Percentiles rank a stretch among this genome's conserved stretches.
Conservation (phyloP, 441 rosid species). For the Pelargonium fulgidum region DNA sequence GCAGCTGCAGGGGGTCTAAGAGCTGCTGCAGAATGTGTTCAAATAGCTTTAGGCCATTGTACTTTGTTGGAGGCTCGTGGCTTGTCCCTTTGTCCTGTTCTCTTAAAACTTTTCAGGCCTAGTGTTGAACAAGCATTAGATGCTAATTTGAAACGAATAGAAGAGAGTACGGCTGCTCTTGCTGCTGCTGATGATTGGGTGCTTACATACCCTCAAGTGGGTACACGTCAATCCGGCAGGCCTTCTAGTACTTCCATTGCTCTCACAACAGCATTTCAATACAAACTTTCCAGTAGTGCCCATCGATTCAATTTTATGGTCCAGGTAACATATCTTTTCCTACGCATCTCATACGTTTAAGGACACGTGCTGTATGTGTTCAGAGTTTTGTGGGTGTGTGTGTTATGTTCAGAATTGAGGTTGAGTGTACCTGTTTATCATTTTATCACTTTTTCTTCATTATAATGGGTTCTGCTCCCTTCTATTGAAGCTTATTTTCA, state of each 20-base stretch:
- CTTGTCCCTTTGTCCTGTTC: slow-evolving; percentile 84
- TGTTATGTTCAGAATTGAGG: too few relatives aligned
- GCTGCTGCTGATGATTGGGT: slow-evolving; percentile 99
- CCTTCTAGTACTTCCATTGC: slow-evolving; percentile 43
- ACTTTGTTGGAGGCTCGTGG: slow-evolving; percentile 92
- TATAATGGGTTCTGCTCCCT: too few relatives aligned
- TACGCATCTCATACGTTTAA: neutral
- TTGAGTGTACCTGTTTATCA: too few relatives aligned
- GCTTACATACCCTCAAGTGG: slow-evolving; percentile 56
- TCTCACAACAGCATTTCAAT: slow-evolving; percentile 53
- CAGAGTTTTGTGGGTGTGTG: neutral
- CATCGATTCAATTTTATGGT: slow-evolving; percentile 97
- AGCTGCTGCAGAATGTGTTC: slow-evolving; percentile 98
- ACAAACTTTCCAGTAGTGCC: slow-evolving; percentile 89
- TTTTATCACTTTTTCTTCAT: too few relatives aligned
- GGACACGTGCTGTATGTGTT: neutral
- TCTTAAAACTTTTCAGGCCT: slow-evolving; percentile 80
- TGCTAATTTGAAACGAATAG: slow-evolving; percentile 92
- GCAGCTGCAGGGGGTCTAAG: slow-evolving; percentile 98
- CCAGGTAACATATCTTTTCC: slow-evolving; percentile 54
- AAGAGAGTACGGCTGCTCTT: slow-evolving; percentile 95
- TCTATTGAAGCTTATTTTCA: too few relatives aligned
- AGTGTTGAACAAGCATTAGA: slow-evolving; percentile 94
- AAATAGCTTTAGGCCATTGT: slow-evolving; percentile 98
- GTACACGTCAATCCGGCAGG: slow-evolving; percentile 65